Evolutionary conservation across 2,329 filamentous ascomycete species (phyloP), one percentile per base, ranked within the genome.

Genomic region (Beauveria varroae): DNA sequence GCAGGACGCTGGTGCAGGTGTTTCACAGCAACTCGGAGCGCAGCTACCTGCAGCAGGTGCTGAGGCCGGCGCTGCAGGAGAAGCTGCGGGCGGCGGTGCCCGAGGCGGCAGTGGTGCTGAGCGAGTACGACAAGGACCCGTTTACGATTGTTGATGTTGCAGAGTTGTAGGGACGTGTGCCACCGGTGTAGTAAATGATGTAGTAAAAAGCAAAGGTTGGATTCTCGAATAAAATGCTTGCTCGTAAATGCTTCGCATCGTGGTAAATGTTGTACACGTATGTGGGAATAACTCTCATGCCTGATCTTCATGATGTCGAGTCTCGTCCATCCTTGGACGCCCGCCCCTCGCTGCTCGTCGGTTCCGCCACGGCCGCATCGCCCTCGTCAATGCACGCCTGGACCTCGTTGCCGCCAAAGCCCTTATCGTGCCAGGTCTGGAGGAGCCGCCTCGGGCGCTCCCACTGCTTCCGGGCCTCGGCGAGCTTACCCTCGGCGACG

Each of bases 21-120:
- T 96, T 96, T 68, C 95, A 99, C 73, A 93, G 89, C 67, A 98
- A 98, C 73, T 95, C 90, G 0, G 95, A 99, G 78, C 80, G 95
- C 41, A 87, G 86, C 0, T 99, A 93, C 71, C 75, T 99, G 68
- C 81, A 81, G 62, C 81, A 87, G 63, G 85, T 89, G 52, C 81
- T 99, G 76, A 81, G 82, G 67, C 78, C 79, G 20, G 84, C 86
- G 72, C 75, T 97, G 67, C 78, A 86, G 67, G 77, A 78, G 44
- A 75, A 78, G 63, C 73, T 96, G 40, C 76, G 74, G 58, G 74
- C 78, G 54, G 81, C 83, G 65, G 71, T 72, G 46, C 67, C 69
- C 2, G 76, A 78, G 24, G 83, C 86, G 20, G 78, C 83, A 61
- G 86, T 98, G 16, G 73, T 87, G 62, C 84, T 96, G 54, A 97